phyloP scores from a whole-genome alignment of 805 yeast genomes.

The Suhomyces kilbournensis region DNA sequence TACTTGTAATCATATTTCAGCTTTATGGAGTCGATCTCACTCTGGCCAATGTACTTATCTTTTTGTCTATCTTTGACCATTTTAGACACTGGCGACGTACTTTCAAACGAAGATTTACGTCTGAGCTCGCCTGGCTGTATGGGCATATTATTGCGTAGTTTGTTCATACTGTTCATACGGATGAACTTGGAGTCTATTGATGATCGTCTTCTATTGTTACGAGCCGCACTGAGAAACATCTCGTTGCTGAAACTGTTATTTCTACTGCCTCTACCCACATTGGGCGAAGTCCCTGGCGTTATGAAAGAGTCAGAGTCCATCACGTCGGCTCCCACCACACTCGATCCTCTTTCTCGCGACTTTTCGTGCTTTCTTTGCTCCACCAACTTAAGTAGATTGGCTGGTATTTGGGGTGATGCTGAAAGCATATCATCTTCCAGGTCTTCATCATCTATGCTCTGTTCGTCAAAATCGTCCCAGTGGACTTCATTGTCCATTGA shows the following conservation, averaged over 20 bases:
- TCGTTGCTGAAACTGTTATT: constrained; percentile 11
- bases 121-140: constrained; percentile 11
- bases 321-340: constrained; percentile 10
- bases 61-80: constrained; percentile 1
- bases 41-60: constrained; percentile 6
- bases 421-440: constrained; percentile 46
- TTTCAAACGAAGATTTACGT: constrained; percentile 1
- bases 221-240: constrained; percentile 15
- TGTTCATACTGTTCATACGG: constrained; percentile 9
- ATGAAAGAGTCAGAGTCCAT: constrained; percentile 11
- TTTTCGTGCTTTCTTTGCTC: constrained; percentile 46
- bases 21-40: constrained; percentile 12
- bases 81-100: constrained; percentile 4
- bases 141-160: constrained; percentile 13
- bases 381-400: constrained; percentile 52
- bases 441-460: constrained; percentile 38
- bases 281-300: constrained; percentile 34
- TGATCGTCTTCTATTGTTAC: constrained; percentile 24
- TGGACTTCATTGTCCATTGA: constrained; percentile 15
- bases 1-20: constrained; percentile 32
- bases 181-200: constrained; percentile 33
- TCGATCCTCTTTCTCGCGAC: constrained; percentile 10
- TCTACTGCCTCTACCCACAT: constrained; percentile 15
- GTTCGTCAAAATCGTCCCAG: constrained; percentile 22
- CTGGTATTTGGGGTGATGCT: constrained; percentile 70